Evolutionary conservation across 768 basidiomycete genomes (phyloP), one percentile per base, ranked within the genome.

Genomic region (Lentinula sp.): DNA sequence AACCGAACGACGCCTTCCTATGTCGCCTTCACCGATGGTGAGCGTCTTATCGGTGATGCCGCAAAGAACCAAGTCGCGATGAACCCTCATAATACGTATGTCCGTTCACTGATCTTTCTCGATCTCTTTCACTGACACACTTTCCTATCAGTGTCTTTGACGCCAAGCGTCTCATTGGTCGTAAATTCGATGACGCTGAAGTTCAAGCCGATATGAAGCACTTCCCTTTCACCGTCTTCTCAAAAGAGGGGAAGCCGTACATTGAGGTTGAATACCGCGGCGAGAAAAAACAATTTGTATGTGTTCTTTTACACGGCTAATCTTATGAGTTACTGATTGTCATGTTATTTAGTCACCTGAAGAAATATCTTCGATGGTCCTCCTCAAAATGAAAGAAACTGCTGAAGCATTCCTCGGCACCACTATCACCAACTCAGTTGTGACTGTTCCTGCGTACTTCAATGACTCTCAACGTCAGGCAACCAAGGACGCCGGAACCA

Each of bases 1-100:
- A 86, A 88, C 64, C 84, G 92, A 62, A 95, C 93, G 61, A 97
- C 93, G 12, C 94, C 93, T 4, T 95, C 93, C 42, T 91, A 91
- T 68, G 93, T 95, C 62, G 86, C 91, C 59, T 96, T 96, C 79
- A 90, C 90, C 65, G 93, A 91, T 67, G 88, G 92, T 60, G 91
- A 95, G 74, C 86, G 89, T 59, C 76, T 90, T 50, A 84, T 90
- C 60, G 89, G 90, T 71, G 81, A 89, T 61, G 88, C 89, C 23
- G 89, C 90, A 16, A 87, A 89, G 75, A 84, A 87, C 55, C 89
- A 90, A 70, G 87, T 85, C 1, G 85, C 88, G 52, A 85, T 91
- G 70, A 91, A 91, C 77, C 75, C 85, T 5, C 67, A 81, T 51
- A 88, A 90, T 76, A 90, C 88, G 78, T 79, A 71, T 76, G 78